Percentiles rank a stretch among this genome's conserved stretches.
phyloP scores from a whole-genome alignment of 139 green algal genomes.

The Coelastrella sp. region DNA sequence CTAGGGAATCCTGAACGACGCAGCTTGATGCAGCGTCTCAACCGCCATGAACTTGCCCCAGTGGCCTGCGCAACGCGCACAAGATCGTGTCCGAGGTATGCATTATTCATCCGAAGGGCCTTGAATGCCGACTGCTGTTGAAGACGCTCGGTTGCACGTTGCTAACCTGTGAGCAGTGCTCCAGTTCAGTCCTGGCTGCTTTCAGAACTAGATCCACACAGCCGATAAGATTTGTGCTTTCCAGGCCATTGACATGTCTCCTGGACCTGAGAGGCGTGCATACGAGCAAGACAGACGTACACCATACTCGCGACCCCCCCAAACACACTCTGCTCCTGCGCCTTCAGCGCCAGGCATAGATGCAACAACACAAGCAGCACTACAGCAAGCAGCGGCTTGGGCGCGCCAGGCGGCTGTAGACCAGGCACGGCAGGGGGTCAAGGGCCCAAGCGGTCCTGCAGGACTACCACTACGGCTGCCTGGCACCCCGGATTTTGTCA shows the following conservation, averaged over 20 bases:
- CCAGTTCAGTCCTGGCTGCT: too few species aligned
- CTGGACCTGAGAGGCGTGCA: constrained; percentile 23
- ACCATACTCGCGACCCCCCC: constrained; percentile 8
- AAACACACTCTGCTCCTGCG: neutral
- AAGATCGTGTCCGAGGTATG: too few species aligned
- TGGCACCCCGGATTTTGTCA: constrained; percentile 37
- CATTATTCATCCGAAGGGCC: too few species aligned
- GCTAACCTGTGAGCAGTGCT: too few species aligned
- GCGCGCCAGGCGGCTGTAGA: constrained; percentile 14
- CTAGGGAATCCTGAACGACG: too few species aligned
- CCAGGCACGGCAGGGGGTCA: neutral
- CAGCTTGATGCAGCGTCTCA: too few species aligned
- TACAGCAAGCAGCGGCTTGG: constrained; percentile 7
- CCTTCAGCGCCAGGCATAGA: neutral
- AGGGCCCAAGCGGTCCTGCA: neutral
- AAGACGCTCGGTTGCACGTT: too few species aligned
- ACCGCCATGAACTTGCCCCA: too few species aligned
- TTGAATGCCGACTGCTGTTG: too few species aligned
- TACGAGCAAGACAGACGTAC: neutral
- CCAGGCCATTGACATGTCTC: neutral
- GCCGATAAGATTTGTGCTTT: neutral
- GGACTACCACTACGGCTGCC: neutral
- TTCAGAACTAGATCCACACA: too few species aligned
- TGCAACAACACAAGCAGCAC: constrained; percentile 29
- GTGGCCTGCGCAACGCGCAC: too few species aligned